A percentile compares a stretch with the other conserved stretches of the same genome.
These are phyloP conservation scores for Debaryomyces castellii DNA, from an alignment of 805 yeast species.

Conservation along the genomic window DNA sequence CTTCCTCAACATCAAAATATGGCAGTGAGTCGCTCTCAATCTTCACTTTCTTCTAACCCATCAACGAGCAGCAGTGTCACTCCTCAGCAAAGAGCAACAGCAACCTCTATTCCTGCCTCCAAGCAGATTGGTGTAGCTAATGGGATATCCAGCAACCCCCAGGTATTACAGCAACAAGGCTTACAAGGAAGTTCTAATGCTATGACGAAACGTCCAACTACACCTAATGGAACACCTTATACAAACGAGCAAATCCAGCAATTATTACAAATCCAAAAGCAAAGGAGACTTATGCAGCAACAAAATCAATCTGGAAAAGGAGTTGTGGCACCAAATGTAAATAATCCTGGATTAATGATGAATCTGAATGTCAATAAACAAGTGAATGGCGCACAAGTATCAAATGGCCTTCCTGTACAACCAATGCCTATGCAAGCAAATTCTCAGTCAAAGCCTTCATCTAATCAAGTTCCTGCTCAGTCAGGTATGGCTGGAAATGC, in stretches of 20 bases:
- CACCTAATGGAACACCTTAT: conserved; percentile 57
- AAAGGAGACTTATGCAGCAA: conserved; percentile 47
- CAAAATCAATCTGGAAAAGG: conserved; percentile 30
- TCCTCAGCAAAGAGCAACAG: conserved; percentile 5
- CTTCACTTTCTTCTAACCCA: conserved; percentile 1
- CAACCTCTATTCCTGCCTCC: not conserved
- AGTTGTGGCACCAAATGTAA: conserved; percentile 7
- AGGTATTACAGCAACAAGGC: conserved; percentile 6
- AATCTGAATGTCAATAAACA: conserved; percentile 2
- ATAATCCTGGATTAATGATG: not conserved
- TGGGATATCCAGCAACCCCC: not conserved
- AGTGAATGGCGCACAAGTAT: not conserved
- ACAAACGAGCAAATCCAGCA: conserved; percentile 63
- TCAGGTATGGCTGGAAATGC: conserved; percentile 17
- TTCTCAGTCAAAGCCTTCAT: conserved; percentile 1
- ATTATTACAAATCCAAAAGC: conserved; percentile 51
- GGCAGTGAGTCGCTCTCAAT: conserved; percentile 3
- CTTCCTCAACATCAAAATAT: not conserved
- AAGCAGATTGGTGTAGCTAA: not conserved
- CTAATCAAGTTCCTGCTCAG: conserved; percentile 9
- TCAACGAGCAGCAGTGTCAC: not conserved
- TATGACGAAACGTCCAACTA: conserved; percentile 36
- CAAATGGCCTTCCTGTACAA: conserved; percentile 3
- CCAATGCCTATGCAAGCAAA: conserved; percentile 1
- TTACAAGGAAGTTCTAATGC: not conserved